Evolutionary conservation across 106 monocot genomes (phyloP), one percentile per base, ranked within the genome.

Genomic region (Dactylorhiza incarnata): DNA sequence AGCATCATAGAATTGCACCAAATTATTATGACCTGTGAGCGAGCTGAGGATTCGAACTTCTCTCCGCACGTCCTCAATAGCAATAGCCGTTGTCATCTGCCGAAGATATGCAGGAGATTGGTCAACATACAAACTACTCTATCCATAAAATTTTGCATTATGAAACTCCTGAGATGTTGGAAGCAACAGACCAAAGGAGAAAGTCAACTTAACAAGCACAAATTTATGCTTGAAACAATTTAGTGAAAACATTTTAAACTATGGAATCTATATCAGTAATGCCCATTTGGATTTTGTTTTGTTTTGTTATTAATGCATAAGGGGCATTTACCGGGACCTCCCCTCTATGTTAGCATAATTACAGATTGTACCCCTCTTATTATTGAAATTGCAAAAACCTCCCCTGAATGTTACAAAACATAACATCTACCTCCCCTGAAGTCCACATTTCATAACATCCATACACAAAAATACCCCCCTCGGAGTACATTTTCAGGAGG

Each of bases 51-150:
- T 94, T 81, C 85, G 89, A 9, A 94, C 94, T 87, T 94, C 94
- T 85, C 94, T 86, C 85, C 94, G 80, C 49, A 94, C 94, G 82
- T 94, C 94, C 75, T 94, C 94, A 62, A 94, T 87, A 44, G 94
- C 81, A 72, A 94, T 91, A 49, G 89, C 89, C 25, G 94, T 94
- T 13, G 94, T 91, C 94, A 94, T 94, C 94, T 94, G 82, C 61
- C 15, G 81, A 75, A 75, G 16, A 22, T 16, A 73, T 37, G 22
- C 48, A 7, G 47, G 14, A 78, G 59, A 71, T 73, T 71, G 78
- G 5, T 59, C 4, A 62, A 47, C 9, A 47, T n/a, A 45, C 3
- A 17, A 16, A 47, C 7, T 9, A 47, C 14, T 72, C 47, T 6
- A 72, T 47, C 72, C 9, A 72, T 12, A 45, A 72, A 47, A 47